Evolutionary conservation across 176 grass and related monocot species (phyloP).

Genomic region (Chrysopogon serrulatus): DNA sequence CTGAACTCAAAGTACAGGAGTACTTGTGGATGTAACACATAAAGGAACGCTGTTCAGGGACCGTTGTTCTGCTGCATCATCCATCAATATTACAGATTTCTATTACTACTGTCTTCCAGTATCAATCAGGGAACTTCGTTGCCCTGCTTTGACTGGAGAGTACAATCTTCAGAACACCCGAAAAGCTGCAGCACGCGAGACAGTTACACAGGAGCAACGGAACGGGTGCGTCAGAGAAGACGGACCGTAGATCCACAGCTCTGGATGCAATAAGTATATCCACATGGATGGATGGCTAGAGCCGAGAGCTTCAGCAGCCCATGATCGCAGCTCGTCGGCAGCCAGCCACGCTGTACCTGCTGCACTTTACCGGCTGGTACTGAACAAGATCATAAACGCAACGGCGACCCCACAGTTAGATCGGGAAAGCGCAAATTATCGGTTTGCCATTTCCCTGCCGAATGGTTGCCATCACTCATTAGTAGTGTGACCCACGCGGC

Average conservation of each 20-base stretch:
- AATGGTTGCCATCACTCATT: not conserved
- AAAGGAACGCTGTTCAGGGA: not conserved
- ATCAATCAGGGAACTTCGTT: not conserved
- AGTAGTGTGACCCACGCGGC: not conserved
- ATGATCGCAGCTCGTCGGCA: slow-evolving; percentile 23
- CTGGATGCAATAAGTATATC: not conserved
- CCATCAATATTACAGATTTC: not conserved
- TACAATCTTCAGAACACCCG: not conserved
- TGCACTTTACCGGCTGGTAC: slow-evolving; percentile 1
- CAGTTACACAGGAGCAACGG: not conserved
- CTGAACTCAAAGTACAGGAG: not conserved
- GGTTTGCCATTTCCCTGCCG: not conserved
- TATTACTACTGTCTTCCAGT: not conserved
- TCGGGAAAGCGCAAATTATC: not conserved
- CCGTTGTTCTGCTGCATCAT: not conserved
- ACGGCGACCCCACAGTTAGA: slow-evolving; percentile 8
- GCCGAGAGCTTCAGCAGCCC: not conserved
- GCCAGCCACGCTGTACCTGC: not conserved
- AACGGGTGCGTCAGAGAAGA: not conserved
- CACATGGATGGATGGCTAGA: slow-evolving; percentile 19
- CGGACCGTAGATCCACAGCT: not conserved
- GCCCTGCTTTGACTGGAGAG: not conserved
- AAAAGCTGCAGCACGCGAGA: not conserved
- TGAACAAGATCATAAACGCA: not conserved
- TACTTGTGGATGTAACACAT: too few species aligned